Conservation (phyloP, 2,329 filamentous ascomycete species). For the Paecilomyces dactylethromorphus region DNA sequence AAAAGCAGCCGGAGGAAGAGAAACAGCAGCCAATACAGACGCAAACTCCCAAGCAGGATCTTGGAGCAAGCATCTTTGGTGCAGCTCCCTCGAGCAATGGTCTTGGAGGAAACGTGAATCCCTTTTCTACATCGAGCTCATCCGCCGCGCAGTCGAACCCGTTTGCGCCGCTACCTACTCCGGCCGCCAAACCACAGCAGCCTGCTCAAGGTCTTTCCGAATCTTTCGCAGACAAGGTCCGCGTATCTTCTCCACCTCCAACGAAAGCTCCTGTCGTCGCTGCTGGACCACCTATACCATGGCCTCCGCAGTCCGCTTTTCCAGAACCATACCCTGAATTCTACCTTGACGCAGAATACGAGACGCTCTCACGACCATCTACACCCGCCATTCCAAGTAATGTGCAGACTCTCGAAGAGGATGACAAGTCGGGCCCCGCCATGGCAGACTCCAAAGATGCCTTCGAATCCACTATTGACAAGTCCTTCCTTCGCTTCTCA, state of each 20-base stretch:
- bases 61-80: conserved; percentile 59
- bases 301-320: conserved; percentile 62
- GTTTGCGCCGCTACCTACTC: conserved; percentile 47
- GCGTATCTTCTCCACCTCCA: conserved; percentile 39
- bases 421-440: conserved; percentile 23
- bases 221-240: conserved; percentile 67
- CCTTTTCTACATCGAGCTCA: conserved; percentile 44
- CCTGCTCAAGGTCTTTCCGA: conserved; percentile 60
- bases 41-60: conserved; percentile 26
- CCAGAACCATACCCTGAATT: conserved; percentile 67
- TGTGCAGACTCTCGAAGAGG: conserved; percentile 34
- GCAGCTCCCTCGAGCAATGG: conserved; percentile 33
- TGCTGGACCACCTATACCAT: conserved; percentile 56
- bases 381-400: conserved; percentile 43
- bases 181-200: conserved; percentile 38
- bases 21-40: conserved; percentile 7
- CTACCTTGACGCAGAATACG: conserved; percentile 87
- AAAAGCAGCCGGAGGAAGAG: conserved; percentile 10
- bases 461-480: conserved; percentile 70
- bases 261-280: conserved; percentile 24
- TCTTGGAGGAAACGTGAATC: conserved; percentile 42
- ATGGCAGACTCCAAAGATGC: conserved; percentile 55
- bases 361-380: conserved; percentile 62
- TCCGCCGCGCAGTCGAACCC: conserved; percentile 41
- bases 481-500: conserved; percentile 72